A percentile compares a stretch with the other conserved stretches of the same genome.
Conservation (phyloP, 2,329 filamentous ascomycete species). For the Fusarium sp. region DNA sequence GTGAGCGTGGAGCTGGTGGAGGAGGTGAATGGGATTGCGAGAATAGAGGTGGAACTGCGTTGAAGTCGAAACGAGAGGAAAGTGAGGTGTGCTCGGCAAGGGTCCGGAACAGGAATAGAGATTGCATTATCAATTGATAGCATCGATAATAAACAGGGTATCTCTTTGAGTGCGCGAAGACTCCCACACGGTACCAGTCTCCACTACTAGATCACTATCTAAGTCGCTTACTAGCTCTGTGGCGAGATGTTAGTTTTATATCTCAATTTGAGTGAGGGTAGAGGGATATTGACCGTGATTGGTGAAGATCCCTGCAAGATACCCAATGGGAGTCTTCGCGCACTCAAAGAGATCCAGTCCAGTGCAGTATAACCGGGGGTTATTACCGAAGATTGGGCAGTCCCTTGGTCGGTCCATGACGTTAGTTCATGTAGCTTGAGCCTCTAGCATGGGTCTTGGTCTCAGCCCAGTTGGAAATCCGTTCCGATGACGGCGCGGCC, state of each 20-base stretch:
- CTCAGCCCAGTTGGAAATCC: slow-evolving; percentile 27
- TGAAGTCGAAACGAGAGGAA: slow-evolving; percentile 17
- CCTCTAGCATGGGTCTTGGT: slow-evolving; percentile 18
- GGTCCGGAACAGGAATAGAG: slow-evolving; percentile 24
- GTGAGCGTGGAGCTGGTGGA: slow-evolving; percentile 50
- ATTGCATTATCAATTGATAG: slow-evolving; percentile 32
- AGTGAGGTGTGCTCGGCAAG: slow-evolving; percentile 10
- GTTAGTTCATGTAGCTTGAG: slow-evolving; percentile 32
- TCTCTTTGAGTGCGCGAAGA: too few species aligned
- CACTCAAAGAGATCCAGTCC: too few species aligned
- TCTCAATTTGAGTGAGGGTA: too few species aligned
- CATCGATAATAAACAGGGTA: slow-evolving; percentile 37
- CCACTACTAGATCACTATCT: too few species aligned
- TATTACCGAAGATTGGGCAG: slow-evolving; percentile 38
- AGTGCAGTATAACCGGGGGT: slow-evolving; percentile 21
- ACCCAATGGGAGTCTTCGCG: too few species aligned
- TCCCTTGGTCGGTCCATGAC: slow-evolving; percentile 26
- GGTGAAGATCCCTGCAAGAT: too few species aligned
- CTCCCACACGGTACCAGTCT: too few species aligned
- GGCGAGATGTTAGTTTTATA: too few species aligned
- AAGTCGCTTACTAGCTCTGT: too few species aligned
- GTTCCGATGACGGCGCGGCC: slow-evolving; percentile 40
- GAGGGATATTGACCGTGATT: too few species aligned
- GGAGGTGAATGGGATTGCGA: slow-evolving; percentile 51
- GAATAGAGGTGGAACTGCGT: slow-evolving; percentile 54